Base-by-base conservation (phyloP, 192 early-diverging fungal genomes). In the Globomyces pollinis-pini region DNA sequence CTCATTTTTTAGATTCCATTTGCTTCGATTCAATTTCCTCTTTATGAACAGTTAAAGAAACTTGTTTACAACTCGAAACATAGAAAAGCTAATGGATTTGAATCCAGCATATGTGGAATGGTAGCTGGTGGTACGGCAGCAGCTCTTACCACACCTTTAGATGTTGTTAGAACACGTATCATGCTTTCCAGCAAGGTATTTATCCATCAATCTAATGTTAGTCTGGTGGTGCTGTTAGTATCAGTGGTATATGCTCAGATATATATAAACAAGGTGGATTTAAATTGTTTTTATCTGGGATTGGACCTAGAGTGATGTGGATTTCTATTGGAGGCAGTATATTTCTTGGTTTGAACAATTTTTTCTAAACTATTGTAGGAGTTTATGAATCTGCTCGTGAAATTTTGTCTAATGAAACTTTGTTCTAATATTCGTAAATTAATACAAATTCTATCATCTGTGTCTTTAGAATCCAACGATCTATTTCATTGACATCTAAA, bases 261-360 rank as follows among this genome's bases (percentile, higher is more conserved):
- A 94, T 98, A 57, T 65, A 81, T 13, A 59, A 69, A 15, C 86
- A 91, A 62, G 91, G 94, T 66, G 93, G 95, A 12, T 41, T 73
- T 13, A 64, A 81, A 2, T 83, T 78, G 21, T 69, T 98, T 45
- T 91, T 94, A 45, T 76, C 83, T n/a, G 95, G 95, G 8, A 75
- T 98, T 59, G 90, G 89, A 1, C 95, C 95, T 2, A 86, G 95
- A 45, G 88, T 92, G 5, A 76, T 89, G 49, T 98, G 95, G 95
- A 94, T 98, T 38, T 89, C 88, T 36, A 80, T 96, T 47, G 95
- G 95, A 41, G 95, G 95, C 44, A 85, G 84, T 59, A 89, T 98
- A 38, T 98, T 98, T 67, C 80, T 98, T 55, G n/a, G n/a, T n/a
- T n/a, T n/a, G n/a, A n/a, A n/a, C n/a, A n/a, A n/a, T n/a, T n/a